Evolutionary conservation across 2,329 filamentous ascomycete species (phyloP).

Genomic region (Clonostachys rhizophaga): DNA sequence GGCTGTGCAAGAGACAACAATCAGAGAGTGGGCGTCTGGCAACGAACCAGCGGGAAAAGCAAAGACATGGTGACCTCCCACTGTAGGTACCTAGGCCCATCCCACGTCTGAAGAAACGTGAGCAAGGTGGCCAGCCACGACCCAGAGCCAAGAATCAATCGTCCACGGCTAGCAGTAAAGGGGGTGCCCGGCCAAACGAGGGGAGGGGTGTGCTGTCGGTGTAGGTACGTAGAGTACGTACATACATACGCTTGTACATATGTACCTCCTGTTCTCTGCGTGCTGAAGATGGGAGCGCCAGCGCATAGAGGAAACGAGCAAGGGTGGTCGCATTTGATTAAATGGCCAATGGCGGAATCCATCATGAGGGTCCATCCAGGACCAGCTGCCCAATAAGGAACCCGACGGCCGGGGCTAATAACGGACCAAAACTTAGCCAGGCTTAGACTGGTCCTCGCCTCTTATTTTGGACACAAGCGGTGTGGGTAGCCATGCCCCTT

Average conservation of each 20-base stretch:
- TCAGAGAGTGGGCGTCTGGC: too few species aligned
- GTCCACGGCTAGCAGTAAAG: background rate
- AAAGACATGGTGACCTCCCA: too few species aligned
- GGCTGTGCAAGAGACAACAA: too few species aligned
- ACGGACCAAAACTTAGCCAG: conserved; percentile 29
- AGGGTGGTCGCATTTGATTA: conserved; percentile 44
- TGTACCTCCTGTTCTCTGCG: conserved; percentile 1
- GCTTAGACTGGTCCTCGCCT: conserved; percentile 14
- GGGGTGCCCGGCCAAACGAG: conserved; percentile 8
- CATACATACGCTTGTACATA: too few species aligned
- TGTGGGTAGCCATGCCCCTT: conserved; percentile 6
- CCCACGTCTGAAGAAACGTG: too few species aligned
- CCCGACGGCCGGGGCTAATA: conserved; percentile 39
- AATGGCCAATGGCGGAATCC: conserved; percentile 39
- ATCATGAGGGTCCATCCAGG: conserved; percentile 31
- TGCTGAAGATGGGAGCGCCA: conserved; percentile 27
- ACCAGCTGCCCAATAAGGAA: conserved; percentile 45
- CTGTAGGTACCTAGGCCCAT: too few species aligned
- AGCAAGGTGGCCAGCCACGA: too few species aligned
- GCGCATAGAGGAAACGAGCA: conserved; percentile 48
- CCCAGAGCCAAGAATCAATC: background rate
- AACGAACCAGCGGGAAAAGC: too few species aligned
- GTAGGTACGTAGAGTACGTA: too few species aligned
- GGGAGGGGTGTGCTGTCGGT: too few species aligned
- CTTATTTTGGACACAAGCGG: conserved; percentile 11